Conservation (phyloP, 768 basidiomycete species). For the Pulveroboletus sp. region DNA sequence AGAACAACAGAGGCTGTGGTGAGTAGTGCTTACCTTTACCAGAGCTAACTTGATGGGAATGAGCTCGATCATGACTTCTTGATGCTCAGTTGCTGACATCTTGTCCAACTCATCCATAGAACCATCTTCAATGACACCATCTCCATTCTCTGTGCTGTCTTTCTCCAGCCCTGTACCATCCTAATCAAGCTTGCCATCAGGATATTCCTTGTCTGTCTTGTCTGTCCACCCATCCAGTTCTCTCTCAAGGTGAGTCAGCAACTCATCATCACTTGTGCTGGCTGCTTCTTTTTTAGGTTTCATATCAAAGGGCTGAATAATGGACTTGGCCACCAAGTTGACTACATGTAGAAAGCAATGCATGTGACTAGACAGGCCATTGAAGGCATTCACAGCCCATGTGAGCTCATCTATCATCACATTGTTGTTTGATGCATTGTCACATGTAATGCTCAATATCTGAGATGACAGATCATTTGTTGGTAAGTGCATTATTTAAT, state of each 20-base stretch:
- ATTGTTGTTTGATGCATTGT: not conserved
- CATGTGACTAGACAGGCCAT: not conserved
- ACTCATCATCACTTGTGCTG: not conserved
- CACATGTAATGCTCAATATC: no score
- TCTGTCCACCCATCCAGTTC: no score
- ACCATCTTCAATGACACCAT: not conserved
- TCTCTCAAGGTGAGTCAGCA: no score
- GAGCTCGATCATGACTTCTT: not conserved
- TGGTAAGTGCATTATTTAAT: no score
- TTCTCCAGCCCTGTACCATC: not conserved
- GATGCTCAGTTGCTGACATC: not conserved
- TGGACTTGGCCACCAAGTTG: not conserved
- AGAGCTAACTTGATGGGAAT: not conserved
- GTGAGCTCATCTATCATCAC: not conserved
- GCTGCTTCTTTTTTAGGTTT: not conserved
- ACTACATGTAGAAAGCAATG: no score
- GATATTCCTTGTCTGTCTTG: no score
- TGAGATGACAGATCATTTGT: no score
- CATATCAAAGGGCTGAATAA: not conserved
- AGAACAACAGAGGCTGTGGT: not conserved
- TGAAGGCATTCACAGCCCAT: not conserved
- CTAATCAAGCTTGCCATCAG: no score
- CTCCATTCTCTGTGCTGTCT: not conserved
- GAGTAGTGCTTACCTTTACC: not conserved
- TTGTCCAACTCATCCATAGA: not conserved